Conservation (phyloP, 2,329 filamentous ascomycete species). For the Aureobasidium sp. region DNA sequence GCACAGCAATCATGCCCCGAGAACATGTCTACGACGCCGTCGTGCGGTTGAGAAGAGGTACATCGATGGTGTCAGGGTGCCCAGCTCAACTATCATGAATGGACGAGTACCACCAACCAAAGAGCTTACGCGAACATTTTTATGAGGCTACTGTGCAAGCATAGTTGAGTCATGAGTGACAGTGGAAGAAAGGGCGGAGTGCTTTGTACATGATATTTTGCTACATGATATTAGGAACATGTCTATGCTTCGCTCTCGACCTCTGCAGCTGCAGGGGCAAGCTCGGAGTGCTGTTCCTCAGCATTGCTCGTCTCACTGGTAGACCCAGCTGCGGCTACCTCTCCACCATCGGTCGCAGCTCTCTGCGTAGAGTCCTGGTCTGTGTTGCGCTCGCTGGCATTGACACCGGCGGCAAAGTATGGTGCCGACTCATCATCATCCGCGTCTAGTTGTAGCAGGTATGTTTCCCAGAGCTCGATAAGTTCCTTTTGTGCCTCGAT, state of each 20-base stretch:
- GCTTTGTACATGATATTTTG: not conserved
- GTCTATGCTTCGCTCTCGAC: conserved; percentile 7
- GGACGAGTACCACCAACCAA: not conserved
- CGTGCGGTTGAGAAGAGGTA: not conserved
- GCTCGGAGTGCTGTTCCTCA: not conserved
- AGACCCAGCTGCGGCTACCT: not conserved
- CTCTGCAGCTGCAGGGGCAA: not conserved
- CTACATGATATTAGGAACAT: not conserved
- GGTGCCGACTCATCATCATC: conserved; percentile 61
- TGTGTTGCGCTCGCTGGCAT: conserved; percentile 18
- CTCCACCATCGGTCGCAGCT: conserved; percentile 2
- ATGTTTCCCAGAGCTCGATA: conserved; percentile 96
- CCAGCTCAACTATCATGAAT: not conserved
- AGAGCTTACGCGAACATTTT: not conserved
- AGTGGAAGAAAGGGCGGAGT: not conserved
- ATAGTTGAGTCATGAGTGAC: too few relatives aligned
- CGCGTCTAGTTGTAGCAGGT: conserved; percentile 88
- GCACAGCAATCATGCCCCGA: too few relatives aligned
- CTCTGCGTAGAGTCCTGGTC: conserved; percentile 31
- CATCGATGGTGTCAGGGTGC: not conserved
- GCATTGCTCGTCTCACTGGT: not conserved
- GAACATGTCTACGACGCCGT: not conserved
- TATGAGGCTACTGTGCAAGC: not conserved
- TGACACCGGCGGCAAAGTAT: conserved; percentile 32
- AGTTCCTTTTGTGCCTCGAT: conserved; percentile 97